phyloP scores from a whole-genome alignment of 371 early-diverging fungal genomes.

The Haplosporangium sp. region DNA sequence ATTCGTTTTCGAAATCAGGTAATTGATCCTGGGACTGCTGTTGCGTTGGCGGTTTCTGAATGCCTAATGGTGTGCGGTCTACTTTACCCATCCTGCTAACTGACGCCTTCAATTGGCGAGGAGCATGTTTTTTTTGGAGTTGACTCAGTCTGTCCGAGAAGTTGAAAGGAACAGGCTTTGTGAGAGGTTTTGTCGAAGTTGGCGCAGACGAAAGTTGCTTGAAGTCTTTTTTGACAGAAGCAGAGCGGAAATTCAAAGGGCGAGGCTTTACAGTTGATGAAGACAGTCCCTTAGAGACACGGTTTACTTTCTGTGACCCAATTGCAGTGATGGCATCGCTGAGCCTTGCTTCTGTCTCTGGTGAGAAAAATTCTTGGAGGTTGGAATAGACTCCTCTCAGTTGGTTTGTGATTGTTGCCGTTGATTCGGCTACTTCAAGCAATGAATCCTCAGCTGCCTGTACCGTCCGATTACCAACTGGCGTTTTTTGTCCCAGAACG shows the following conservation, averaged over 20 bases:
- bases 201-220: conserved; percentile 14
- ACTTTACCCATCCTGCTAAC: not conserved
- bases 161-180: conserved; percentile 25
- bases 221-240: conserved; percentile 18
- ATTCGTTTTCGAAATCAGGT: not conserved
- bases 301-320: conserved; percentile 27
- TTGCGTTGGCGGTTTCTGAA: not conserved
- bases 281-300: conserved; percentile 16
- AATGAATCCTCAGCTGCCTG: conserved; percentile 22
- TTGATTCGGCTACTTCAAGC: conserved; percentile 38
- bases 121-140: conserved; percentile 18
- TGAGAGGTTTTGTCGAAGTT: conserved; percentile 7
- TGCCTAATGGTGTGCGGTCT: not conserved
- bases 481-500: not conserved
- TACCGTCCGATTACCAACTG: conserved; percentile 6
- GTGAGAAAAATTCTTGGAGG: conserved; percentile 43
- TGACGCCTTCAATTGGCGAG: not conserved
- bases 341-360: conserved; percentile 44
- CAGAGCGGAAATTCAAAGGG: conserved; percentile 24
- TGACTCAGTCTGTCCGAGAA: conserved; percentile 27
- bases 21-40: not conserved
- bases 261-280: conserved; percentile 17
- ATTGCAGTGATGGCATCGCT: conserved; percentile 31
- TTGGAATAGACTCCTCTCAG: conserved; percentile 40
- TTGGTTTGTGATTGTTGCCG: conserved; percentile 33